Evolutionary conservation across 441 rosid genomes (phyloP).

Genomic region (Theobroma grandiflorum): DNA sequence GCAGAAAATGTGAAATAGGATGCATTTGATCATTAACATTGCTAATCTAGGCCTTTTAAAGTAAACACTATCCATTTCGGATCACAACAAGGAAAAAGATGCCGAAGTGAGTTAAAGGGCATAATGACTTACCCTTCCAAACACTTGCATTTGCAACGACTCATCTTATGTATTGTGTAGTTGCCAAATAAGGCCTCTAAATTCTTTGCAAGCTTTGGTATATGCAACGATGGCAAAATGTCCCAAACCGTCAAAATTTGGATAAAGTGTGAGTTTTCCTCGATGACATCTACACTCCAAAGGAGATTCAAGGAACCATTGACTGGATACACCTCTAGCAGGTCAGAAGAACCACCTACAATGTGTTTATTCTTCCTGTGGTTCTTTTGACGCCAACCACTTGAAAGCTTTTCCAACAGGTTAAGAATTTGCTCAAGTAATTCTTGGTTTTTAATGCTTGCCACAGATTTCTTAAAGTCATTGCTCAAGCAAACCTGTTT

Average conservation of each 20-base stretch:
- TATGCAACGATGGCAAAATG: slow-evolving; percentile 37
- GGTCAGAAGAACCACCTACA: slow-evolving; percentile 9
- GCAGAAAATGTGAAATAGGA: neutral
- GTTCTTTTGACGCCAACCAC: slow-evolving; percentile 45
- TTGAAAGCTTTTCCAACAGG: slow-evolving; percentile 40
- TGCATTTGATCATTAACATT: neutral
- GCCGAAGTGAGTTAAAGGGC: neutral
- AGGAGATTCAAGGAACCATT: slow-evolving; percentile 24
- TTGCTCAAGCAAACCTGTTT: slow-evolving; percentile 45
- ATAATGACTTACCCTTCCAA: slow-evolving; percentile 25
- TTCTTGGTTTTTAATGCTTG: slow-evolving; percentile 22
- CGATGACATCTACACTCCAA: slow-evolving; percentile 33
- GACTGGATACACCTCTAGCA: slow-evolving; percentile 16
- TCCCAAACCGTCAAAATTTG: slow-evolving; percentile 59
- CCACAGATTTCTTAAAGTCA: slow-evolving; percentile 41
- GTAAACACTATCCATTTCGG: no score
- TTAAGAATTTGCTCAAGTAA: slow-evolving; percentile 13
- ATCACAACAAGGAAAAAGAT: no score
- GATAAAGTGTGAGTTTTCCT: slow-evolving; percentile 22
- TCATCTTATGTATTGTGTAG: slow-evolving; percentile 23
- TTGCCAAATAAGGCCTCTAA: slow-evolving; percentile 24
- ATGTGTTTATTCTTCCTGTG: neutral
- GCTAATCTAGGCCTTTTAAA: no score
- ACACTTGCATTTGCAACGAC: slow-evolving; percentile 33
- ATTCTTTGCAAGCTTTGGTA: slow-evolving; percentile 24